Conservation (phyloP, 2,329 filamentous ascomycete genomes). For the Immersiporthe knoxdaviesiana region DNA sequence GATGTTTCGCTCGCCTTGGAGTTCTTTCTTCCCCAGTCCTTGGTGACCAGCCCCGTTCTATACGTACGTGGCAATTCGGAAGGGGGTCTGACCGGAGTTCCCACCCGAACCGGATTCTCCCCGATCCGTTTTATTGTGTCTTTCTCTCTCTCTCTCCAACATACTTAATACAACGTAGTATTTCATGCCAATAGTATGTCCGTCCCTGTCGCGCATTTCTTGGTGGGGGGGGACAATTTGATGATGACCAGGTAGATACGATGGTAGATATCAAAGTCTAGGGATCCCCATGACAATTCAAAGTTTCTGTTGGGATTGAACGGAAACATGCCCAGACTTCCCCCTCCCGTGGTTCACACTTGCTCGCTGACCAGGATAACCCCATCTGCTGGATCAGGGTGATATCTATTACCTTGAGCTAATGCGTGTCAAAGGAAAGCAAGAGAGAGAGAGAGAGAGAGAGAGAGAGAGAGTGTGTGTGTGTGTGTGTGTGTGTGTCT, state of each 20-base stretch:
- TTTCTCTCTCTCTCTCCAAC: background rate
- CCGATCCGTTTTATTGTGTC: background rate
- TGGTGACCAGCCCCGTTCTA: too few species aligned
- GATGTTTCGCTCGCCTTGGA: background rate
- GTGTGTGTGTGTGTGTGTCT: too few species aligned
- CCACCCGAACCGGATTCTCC: background rate
- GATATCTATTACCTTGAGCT: background rate
- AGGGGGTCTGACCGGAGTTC: background rate
- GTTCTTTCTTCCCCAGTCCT: too few species aligned
- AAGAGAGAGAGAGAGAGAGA: background rate
- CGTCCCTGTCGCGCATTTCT: background rate
- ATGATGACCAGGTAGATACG: background rate
- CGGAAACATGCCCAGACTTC: background rate
- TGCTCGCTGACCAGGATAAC: background rate
- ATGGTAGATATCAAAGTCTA: background rate
- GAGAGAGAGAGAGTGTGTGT: background rate
- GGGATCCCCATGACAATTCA: background rate
- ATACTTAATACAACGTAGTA: background rate
- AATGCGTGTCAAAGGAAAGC: background rate
- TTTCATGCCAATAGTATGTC: background rate
- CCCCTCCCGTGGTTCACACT: background rate
- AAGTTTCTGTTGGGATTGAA: background rate
- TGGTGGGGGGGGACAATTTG: background rate
- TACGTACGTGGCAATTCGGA: background rate
- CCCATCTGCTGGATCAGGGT: background rate